Base-by-base conservation (phyloP, 192 early-diverging fungal species). In the Coemansia javaensis region DNA sequence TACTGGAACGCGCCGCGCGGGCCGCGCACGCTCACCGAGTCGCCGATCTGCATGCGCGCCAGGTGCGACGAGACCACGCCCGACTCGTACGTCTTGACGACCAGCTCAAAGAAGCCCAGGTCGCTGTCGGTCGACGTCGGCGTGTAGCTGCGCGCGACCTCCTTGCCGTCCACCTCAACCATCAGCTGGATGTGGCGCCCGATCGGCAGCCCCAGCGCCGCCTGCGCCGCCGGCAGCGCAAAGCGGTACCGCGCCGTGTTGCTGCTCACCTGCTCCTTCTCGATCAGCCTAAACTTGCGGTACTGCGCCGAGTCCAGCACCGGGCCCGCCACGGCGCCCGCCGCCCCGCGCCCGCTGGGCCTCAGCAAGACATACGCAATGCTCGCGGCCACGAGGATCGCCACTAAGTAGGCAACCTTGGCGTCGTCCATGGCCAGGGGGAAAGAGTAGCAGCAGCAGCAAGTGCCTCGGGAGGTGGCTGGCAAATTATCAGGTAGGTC, bases 201-300 rank as follows among this genome's bases (percentile, higher is more conserved):
- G 53, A 90, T 91, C 36, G 93, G 93, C 41, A 97, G 75, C n/a
- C 91, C 91, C 37, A 97, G 77, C 24, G 70, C 48, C 28, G 75
- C 73, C 33, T 86, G 79, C 38, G 79, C 66, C 21, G 67, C 32
- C 5, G 90, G 88, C 27, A 96, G 79, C 34, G 63, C 84, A 61
- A 96, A 91, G 32, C 89, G 88, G 65, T 95, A 95, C 55, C 92
- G 81, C 35, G 91, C 91, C 4, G 90, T 89, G 76, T 97, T 91
- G 62, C 80, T 83, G 24, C 82, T 85, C 50, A 92, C 67, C 48
- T 80, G 73, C 32, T 78, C 78, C 75, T 92, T 94, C 47, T 86
- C 79, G 41, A 79, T 76, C 20, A 97, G 73, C 61, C 77, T 82
- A 66, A 90, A 90, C 55, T 81, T 71, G 68, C 85, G 83, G 68